Percentiles rank a stretch among this genome's conserved stretches.
Evolutionary conservation across 2,329 filamentous ascomycete genomes (phyloP).

Genomic region (Fusarium buxicola): DNA sequence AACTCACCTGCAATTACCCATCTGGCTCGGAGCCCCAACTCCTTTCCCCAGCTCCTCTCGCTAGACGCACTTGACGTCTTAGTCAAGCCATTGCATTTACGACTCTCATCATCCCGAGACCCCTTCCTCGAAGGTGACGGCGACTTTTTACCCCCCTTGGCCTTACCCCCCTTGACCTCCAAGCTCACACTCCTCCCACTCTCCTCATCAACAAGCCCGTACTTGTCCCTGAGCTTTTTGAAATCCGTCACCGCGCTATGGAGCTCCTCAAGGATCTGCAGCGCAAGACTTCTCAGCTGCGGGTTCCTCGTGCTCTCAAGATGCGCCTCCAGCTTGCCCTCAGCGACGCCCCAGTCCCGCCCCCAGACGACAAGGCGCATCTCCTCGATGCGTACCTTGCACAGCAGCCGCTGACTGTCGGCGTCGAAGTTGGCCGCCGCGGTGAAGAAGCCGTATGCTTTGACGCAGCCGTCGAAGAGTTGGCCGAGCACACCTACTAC

Average conservation of each 20-base stretch:
- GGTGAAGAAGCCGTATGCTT: constrained; percentile 59
- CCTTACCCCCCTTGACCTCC: constrained; percentile 23
- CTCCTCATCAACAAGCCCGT: constrained; percentile 54
- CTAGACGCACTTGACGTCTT: constrained; percentile 28
- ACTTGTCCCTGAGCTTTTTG: constrained; percentile 55
- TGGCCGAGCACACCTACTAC: constrained; percentile 59
- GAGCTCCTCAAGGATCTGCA: constrained; percentile 57
- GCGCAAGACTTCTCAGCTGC: constrained; percentile 54
- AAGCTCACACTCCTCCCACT: constrained; percentile 3
- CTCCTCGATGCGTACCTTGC: constrained; percentile 63
- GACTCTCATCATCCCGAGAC: constrained; percentile 38
- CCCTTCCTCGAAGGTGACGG: constrained; percentile 42
- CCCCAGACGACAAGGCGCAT: constrained; percentile 62
- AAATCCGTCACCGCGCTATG: constrained; percentile 59
- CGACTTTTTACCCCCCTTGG: constrained; percentile 25
- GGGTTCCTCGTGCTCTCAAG: constrained; percentile 53
- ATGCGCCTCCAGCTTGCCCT: constrained; percentile 58
- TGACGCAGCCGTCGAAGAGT: constrained; percentile 60
- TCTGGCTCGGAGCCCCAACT: constrained; percentile 52
- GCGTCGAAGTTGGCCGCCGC: constrained; percentile 56
- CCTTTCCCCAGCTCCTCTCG: constrained; percentile 51
- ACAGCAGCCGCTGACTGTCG: constrained; percentile 57
- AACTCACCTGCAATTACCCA: constrained; percentile 58
- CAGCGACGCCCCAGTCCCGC: constrained; percentile 60
- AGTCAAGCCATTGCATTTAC: constrained; percentile 29